Base-by-base conservation (phyloP, 2,329 filamentous ascomycete species). In the Dothidotthia symphoricarpi region DNA sequence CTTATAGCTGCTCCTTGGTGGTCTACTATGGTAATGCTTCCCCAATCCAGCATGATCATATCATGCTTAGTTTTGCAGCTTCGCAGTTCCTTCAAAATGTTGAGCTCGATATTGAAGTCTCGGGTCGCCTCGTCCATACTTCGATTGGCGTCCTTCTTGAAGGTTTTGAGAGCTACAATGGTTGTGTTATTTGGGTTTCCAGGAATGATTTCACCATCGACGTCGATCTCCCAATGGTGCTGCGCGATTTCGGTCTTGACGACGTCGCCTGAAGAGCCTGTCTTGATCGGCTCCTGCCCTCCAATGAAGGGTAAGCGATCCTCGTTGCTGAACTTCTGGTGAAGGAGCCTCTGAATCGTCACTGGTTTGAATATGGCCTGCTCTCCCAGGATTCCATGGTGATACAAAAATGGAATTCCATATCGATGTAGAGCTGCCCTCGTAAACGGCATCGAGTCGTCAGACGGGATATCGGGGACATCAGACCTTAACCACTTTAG, bases 221-320 rank as follows among this genome's bases (percentile, higher is more conserved):
- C n/a, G 2, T 29, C 14, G 5, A 17, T 11, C 19, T 28, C 25
- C 36, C 36, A 39, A 24, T 39, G 26, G 3, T 12, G 0, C 17
- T 8, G n/a, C 10, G 36, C 36, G 4, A 39, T 26, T 12, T 24
- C 31, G 1, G 6, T 25, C 14, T 10, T 16, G 6, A 12, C 19
- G n/a, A 39, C 36, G 13, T 24, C 28, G 13, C 36, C 36, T 9
- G 36, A 39, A 15, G 29, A 27, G 6, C 36, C 36, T 11, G 5
- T 12, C 16, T 32, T 22, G 5, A 16, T 14, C 12, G 9, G 5
- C 14, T 6, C 8, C 4, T 7, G 22, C 10, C 6, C 13, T 9
- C 22, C 36, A 9, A 39, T 29, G 25, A 29, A 39, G 2, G 35
- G 28, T 8, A 17, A 6, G 4, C 16, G 29, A 8, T 31, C 29